A percentile compares a stretch with the other conserved stretches of the same genome.
These are phyloP conservation scores for Kwoniella shandongensis DNA, from an alignment of 768 basidiomycete species.

Conservation along the genomic window DNA sequence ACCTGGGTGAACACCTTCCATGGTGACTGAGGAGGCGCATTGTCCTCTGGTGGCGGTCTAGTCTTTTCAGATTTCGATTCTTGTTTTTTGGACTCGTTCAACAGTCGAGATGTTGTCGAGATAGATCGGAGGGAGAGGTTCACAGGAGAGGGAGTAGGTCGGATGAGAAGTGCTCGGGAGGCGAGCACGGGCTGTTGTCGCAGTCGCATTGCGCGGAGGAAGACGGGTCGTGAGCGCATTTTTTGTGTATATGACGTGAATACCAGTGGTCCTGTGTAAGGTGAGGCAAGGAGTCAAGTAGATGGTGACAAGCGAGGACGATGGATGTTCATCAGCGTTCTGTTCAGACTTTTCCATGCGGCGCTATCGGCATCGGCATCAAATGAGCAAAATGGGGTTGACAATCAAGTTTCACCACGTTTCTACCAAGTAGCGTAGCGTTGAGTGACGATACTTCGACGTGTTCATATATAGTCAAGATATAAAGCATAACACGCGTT, in stretches of 20 bases:
- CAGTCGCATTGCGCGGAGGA: constrained; percentile 27
- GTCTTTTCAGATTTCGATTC: constrained; percentile 7
- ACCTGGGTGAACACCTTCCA: constrained; percentile 96
- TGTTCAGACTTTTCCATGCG: constrained; percentile 10
- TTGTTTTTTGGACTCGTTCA: constrained; percentile 21
- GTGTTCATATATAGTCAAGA: constrained; percentile 3
- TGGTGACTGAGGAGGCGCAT: constrained; percentile 64
- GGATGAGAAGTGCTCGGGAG: constrained; percentile 16
- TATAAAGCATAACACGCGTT: neutral
- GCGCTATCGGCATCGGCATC: neutral
- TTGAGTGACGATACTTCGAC: neutral
- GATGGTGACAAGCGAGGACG: too few species aligned
- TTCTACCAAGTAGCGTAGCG: neutral
- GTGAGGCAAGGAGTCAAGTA: too few species aligned
- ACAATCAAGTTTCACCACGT: constrained; percentile 6
- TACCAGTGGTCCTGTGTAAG: too few species aligned
- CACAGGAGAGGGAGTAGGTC: constrained; percentile 5
- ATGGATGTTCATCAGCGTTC: neutral
- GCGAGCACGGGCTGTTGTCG: constrained; percentile 10
- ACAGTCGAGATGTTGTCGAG: constrained; percentile 20
- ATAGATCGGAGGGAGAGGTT: constrained; percentile 12
- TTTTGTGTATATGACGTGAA: neutral
- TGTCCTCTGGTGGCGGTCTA: constrained; percentile 22
- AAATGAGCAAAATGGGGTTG: neutral
- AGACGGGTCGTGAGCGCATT: constrained; percentile 40